Evolutionary conservation across 2,329 filamentous ascomycete genomes (phyloP), one percentile per base, ranked within the genome.

Genomic region (Grosmannia penicillata): DNA sequence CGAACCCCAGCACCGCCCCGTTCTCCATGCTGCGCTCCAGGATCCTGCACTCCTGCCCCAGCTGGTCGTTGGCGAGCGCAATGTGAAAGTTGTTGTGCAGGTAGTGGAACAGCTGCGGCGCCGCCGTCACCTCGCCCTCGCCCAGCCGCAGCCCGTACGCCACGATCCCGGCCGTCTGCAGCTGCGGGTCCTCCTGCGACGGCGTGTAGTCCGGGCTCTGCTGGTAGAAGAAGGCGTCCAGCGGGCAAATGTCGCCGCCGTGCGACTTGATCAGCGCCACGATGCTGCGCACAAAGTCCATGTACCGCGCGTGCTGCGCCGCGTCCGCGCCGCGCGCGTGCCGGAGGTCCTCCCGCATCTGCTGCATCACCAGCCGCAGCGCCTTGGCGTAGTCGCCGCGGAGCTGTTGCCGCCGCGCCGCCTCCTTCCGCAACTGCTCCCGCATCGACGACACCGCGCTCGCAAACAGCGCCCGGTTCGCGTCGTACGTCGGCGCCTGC

Each of bases 1-100:
- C 52, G 44, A 75, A 75, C 0, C 51, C 51, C 32, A 63, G 48
- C 19, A 75, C 59, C 26, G 58, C 48, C 6, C 43, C 33, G 29
- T 66, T 58, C n/a, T 51, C 54, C 63, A 74, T 64, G n/a, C 66
- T 67, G 38, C 57, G 57, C 26, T 53, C 53, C 17, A 75, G 47
- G 36, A 73, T 62, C 6, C 41, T 46, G 22, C 58, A 52, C 47
- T 74, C 66, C 6, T 65, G 59, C 6, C 49, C 49, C n/a, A 74
- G 56, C 36, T 58, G 62, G 40, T 63, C 57, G 40, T 66, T 66
- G 31, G 61, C 60, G 3, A 75, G 50, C 0, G 69, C 66, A 37
- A 66, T 55, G 48, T 72, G 73, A 50, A 72, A 72, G 51, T 67
- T 72, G 46, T 69, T 69, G 48, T 65, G 67, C 3, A 76, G 56